Evolutionary conservation across 2,329 filamentous ascomycete species (phyloP), one percentile per base, ranked within the genome.

Genomic region (Biscogniauxia sp.): DNA sequence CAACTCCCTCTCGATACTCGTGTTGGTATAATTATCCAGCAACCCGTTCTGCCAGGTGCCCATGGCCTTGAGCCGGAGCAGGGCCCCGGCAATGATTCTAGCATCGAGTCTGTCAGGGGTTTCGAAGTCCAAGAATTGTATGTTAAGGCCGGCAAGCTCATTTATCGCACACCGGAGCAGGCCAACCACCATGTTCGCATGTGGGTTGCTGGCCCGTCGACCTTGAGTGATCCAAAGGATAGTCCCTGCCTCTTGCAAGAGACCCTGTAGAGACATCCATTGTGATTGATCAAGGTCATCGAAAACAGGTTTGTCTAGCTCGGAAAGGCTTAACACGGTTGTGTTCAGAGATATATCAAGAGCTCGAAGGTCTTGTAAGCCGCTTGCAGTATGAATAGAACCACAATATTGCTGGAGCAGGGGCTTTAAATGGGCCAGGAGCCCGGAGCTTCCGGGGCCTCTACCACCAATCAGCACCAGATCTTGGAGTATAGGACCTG

Each of bases 131-230:
- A 61, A 25, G 1, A 58, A 49, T 20, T 45, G 52, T n/a, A 25
- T 5, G 5, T 56, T 32, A 6, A 63, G 49, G 13, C 17, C 26
- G 9, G 61, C 56, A 17, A 51, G 7, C 8, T 64, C 61, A 1
- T 25, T n/a, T 2, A 23, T 7, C 4, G 54, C 17, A 17, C 49
- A 56, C 0, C 57, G 58, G 4, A 63, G 9, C 1, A 63, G 19
- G 0, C 63, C 63, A 23, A 56, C 11, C 19, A 28, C 57, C 63
- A 65, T 64, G 28, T 62, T 61, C 1, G 63, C 20, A n/a, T 62
- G 25, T 11, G 61, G 63, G n/a, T 58, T 56, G 1, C 7, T 23
- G n/a, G 26, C 23, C 1, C 52, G 41, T 3, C 63, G 56, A 13
- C 56, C 59, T 2, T 41, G 25, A 5, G 61, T 63, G 2, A 65